Evolutionary conservation across 805 yeast genomes (phyloP).

Genomic region (Schwanniomyces sp.): DNA sequence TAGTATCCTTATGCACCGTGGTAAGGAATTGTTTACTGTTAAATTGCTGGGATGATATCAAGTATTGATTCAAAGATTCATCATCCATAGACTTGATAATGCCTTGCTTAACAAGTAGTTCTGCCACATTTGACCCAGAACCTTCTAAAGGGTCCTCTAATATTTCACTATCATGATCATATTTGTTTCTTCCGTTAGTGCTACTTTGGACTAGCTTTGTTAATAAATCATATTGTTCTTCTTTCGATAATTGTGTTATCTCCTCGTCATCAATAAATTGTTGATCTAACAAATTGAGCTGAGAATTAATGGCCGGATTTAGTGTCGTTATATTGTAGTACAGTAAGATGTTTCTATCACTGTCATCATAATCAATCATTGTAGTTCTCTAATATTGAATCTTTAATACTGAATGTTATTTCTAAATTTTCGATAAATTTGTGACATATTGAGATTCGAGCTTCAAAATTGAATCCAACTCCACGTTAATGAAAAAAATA

Average conservation of each 20-base stretch:
- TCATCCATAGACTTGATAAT: slow-evolving; percentile 27
- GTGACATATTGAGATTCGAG: background rate
- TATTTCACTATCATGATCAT: slow-evolving; percentile 18
- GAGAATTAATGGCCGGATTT: slow-evolving; percentile 17
- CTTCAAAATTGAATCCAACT: too few species aligned
- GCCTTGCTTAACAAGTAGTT: slow-evolving; percentile 21
- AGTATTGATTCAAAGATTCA: slow-evolving; percentile 27
- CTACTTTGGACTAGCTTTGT: slow-evolving; percentile 20
- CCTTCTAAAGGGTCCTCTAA: slow-evolving; percentile 35
- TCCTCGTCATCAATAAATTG: slow-evolving; percentile 18
- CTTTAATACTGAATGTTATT: background rate
- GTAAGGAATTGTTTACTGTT: slow-evolving; percentile 36
- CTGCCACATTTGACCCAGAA: slow-evolving; percentile 26
- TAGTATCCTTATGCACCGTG: slow-evolving; percentile 35
- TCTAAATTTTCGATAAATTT: background rate
- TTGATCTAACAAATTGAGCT: slow-evolving; percentile 14
- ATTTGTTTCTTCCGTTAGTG: slow-evolving; percentile 5
- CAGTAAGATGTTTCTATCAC: slow-evolving; percentile 23
- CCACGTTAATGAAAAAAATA: too few species aligned
- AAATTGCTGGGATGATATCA: slow-evolving; percentile 37
- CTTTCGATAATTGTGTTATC: slow-evolving; percentile 18
- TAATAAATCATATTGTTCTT: slow-evolving; percentile 32
- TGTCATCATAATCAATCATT: slow-evolving; percentile 34
- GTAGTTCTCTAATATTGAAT: background rate
- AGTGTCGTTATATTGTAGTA: slow-evolving; percentile 30